A percentile compares a stretch with the other conserved stretches of the same genome.
These are phyloP conservation scores for Penicillium odoratum DNA, from an alignment of 495 filamentous ascomycete species.

Conservation along the genomic window DNA sequence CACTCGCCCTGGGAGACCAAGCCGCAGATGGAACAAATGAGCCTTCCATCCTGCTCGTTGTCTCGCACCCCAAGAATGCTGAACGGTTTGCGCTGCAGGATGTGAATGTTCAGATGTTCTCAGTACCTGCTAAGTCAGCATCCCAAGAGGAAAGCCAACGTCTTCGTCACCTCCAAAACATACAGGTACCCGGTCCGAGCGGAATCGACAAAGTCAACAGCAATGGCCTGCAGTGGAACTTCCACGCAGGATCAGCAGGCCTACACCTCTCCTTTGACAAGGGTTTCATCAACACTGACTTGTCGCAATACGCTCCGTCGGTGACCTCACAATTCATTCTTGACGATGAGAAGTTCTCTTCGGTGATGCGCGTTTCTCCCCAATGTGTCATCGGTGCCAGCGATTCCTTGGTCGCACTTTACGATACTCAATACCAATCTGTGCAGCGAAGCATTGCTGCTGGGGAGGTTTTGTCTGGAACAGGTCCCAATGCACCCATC, in stretches of 20 bases:
- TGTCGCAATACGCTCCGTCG: constrained; percentile 46
- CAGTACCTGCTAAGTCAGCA: constrained; percentile 31
- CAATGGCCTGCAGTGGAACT: constrained; percentile 40
- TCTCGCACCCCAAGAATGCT: constrained; percentile 39
- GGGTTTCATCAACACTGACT: constrained; percentile 46
- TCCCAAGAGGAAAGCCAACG: constrained; percentile 36
- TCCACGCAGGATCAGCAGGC: constrained; percentile 45
- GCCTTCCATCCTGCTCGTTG: constrained; percentile 42
- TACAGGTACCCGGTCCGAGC: constrained; percentile 34
- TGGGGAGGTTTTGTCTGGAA: constrained; percentile 38
- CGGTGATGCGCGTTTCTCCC: constrained; percentile 46
- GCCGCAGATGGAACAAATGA: constrained; percentile 27
- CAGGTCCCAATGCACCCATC: constrained; percentile 22
- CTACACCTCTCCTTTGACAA: constrained; percentile 44
- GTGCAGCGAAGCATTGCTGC: constrained; percentile 57
- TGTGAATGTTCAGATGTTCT: constrained; percentile 46
- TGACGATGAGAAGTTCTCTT: constrained; percentile 43
- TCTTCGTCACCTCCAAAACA: constrained; percentile 41
- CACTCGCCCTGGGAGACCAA: constrained; percentile 39
- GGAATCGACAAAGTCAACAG: constrained; percentile 27
- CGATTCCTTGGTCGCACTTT: constrained; percentile 52
- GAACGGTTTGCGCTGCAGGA: constrained; percentile 33
- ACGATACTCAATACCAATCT: constrained; percentile 67
- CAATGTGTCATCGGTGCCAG: constrained; percentile 48
- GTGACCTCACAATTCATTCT: constrained; percentile 45